Evolutionary conservation across 305 asterid species (phyloP).

Genomic region (Withania somnifera): DNA sequence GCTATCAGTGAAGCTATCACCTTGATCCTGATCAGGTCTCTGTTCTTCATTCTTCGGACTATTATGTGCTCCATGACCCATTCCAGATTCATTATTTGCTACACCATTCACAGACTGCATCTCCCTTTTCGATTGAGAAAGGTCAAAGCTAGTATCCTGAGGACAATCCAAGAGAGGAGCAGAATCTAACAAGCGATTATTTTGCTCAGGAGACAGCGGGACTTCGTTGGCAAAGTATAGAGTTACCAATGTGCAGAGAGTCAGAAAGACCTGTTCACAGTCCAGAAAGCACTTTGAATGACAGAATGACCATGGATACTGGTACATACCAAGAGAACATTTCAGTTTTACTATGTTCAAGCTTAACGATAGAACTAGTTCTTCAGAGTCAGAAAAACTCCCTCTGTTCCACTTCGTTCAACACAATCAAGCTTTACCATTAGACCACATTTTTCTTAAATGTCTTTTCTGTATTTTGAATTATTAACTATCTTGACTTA

Average conservation of each 20-base stretch:
- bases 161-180: slow-evolving; percentile 78
- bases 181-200: slow-evolving; percentile 52
- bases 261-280: slow-evolving; percentile 56
- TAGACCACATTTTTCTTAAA: background rate
- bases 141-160: slow-evolving; percentile 34
- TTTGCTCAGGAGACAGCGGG: slow-evolving; percentile 46
- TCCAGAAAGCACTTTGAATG: slow-evolving; percentile 10
- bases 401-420: background rate
- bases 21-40: slow-evolving; percentile 32
- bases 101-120: slow-evolving; percentile 17
- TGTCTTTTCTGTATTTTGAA: background rate
- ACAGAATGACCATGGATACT: slow-evolving; percentile 1
- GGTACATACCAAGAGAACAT: background rate
- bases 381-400: background rate
- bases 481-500: background rate
- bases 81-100: slow-evolving; percentile 32
- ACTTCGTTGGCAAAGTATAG: slow-evolving; percentile 92
- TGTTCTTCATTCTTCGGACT: slow-evolving; percentile 28
- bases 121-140: slow-evolving; percentile 29
- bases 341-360: background rate
- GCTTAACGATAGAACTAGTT: background rate
- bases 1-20: slow-evolving; percentile 49
- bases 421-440: background rate
- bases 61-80: slow-evolving; percentile 17
- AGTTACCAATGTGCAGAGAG: slow-evolving; percentile 70